Evolutionary conservation across 306 rosid genomes (phyloP).

Genomic region (Cicer bijugum): DNA sequence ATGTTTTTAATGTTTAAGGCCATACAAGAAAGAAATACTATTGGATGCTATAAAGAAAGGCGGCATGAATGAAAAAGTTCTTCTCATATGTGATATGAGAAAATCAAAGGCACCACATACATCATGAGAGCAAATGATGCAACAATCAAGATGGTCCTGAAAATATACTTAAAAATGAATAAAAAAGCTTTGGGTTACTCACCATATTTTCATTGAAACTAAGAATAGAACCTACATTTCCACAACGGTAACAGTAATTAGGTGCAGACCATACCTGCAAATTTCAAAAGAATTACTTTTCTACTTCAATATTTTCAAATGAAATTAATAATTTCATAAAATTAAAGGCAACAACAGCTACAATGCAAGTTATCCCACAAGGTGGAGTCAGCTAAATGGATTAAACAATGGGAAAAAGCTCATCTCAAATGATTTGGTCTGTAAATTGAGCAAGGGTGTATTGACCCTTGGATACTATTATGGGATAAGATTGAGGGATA

Average conservation of each 20-base stretch:
- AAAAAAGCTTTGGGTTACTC: constrained; percentile 40
- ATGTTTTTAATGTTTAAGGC: neutral
- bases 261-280: constrained; percentile 99
- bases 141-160: neutral
- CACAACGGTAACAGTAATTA: constrained; percentile 95
- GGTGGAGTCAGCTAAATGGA: constrained; percentile 13
- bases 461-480: constrained; percentile 6
- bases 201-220: constrained; percentile 97
- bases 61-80: neutral
- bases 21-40: constrained; percentile 21
- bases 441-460: neutral
- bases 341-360: constrained; percentile 29
- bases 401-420: neutral
- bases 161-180: constrained; percentile 3
- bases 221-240: constrained; percentile 92
- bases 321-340: neutral
- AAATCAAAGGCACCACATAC: constrained; percentile 26
- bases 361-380: constrained; percentile 14
- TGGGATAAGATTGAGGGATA: neutral
- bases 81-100: constrained; percentile 5
- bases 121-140: constrained; percentile 36
- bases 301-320: constrained; percentile 35
- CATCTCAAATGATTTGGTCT: neutral
- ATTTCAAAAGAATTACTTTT: constrained; percentile 38
- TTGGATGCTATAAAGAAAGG: constrained; percentile 27